phyloP scores from a whole-genome alignment of 352 stramenopile genomes.

The Pythium pyrilobum region DNA sequence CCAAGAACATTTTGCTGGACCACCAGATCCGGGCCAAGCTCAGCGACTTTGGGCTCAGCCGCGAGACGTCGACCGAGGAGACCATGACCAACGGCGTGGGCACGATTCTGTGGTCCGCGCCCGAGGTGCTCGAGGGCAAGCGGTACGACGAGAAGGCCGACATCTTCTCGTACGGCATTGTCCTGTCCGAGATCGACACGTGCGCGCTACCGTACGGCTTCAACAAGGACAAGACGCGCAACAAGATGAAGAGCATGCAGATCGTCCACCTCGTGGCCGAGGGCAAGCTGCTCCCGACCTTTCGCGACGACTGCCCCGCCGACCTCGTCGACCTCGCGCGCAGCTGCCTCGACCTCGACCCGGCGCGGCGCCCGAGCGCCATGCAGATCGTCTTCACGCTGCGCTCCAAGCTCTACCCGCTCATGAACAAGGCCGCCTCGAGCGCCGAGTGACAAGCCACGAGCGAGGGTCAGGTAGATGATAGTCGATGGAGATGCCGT shows the following conservation, averaged over 20 bases:
- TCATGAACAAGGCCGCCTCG: conserved; percentile 17
- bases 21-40: conserved; percentile 57
- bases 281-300: conserved; percentile 67
- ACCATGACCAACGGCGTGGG: conserved; percentile 77
- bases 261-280: conserved; percentile 79
- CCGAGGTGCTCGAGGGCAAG: conserved; percentile 64
- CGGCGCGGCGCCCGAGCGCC: conserved; percentile 49
- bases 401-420: conserved; percentile 43
- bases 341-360: conserved; percentile 59
- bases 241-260: conserved; percentile 79
- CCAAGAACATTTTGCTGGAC: conserved; percentile 69
- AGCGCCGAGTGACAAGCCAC: conserved; percentile 2
- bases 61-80: conserved; percentile 56
- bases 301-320: conserved; percentile 55
- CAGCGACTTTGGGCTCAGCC: conserved; percentile 69
- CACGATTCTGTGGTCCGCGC: conserved; percentile 70
- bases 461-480: background rate
- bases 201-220: conserved; percentile 69
- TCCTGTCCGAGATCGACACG: conserved; percentile 74
- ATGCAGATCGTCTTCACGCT: conserved; percentile 67
- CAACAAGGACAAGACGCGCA: conserved; percentile 37
- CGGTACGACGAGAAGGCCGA: conserved; percentile 76
- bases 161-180: conserved; percentile 72
- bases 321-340: conserved; percentile 49
- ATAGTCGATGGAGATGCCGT: background rate